These are phyloP conservation scores for Penicillium tannophilum DNA, from an alignment of 495 filamentous ascomycete species.

Conservation along the genomic window DNA sequence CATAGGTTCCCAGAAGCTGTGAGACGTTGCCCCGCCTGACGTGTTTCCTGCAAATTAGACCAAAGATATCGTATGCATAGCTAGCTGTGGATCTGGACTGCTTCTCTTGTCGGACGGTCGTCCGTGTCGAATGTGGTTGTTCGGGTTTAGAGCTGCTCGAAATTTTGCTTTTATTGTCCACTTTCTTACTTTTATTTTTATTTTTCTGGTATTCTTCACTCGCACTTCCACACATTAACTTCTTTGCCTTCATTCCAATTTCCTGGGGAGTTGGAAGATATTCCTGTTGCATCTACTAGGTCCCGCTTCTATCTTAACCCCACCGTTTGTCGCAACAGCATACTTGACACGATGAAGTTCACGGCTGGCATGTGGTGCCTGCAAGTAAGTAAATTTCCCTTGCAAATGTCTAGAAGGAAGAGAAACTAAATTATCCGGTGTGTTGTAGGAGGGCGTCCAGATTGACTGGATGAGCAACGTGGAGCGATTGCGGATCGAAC, in stretches of 20 bases:
- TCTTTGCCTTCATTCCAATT: neutral
- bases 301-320: neutral
- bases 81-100: conserved; percentile 14
- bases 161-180: neutral
- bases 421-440: conserved; percentile 10
- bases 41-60: neutral
- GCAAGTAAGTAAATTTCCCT: conserved; percentile 26
- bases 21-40: conserved; percentile 18
- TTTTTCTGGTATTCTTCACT: neutral
- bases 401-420: conserved; percentile 31
- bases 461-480: conserved; percentile 54
- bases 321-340: neutral
- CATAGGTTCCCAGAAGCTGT: conserved; percentile 1
- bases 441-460: conserved; percentile 1
- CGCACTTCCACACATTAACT: neutral
- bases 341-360: conserved; percentile 44
- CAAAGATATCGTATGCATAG: neutral
- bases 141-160: conserved; percentile 1
- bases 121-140: conserved; percentile 29
- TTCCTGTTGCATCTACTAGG: neutral
- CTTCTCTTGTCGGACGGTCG: conserved; percentile 17
- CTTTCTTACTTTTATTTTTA: neutral
- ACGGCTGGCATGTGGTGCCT: conserved; percentile 49
- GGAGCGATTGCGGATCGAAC: conserved; percentile 39
- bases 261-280: neutral